Evolutionary conservation across 1,284 basidiomycete genomes (phyloP).

Genomic region (Ganoderma leucocontextum): DNA sequence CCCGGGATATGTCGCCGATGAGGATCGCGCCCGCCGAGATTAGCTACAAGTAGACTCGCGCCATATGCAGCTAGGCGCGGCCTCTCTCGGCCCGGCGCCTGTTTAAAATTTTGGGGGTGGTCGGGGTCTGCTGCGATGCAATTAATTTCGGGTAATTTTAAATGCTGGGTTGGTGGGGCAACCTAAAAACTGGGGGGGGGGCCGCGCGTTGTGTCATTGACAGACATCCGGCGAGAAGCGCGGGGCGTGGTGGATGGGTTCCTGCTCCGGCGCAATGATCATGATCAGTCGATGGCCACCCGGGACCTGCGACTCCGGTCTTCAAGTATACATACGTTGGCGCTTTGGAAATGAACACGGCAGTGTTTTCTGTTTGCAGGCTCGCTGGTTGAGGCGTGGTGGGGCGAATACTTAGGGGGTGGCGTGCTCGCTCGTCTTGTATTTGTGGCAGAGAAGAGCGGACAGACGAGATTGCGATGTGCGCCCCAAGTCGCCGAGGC

Average conservation of each 20-base stretch:
- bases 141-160: slow-evolving; percentile 9
- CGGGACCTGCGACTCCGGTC: slow-evolving; percentile 12
- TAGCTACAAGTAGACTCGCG: slow-evolving; percentile 30
- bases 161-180: neutral
- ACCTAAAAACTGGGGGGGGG: slow-evolving; percentile 17
- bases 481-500: slow-evolving; percentile 17
- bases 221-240: slow-evolving; percentile 31
- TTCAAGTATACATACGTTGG: slow-evolving; percentile 10
- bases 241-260: slow-evolving; percentile 30
- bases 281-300: slow-evolving; percentile 14
- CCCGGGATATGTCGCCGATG: slow-evolving; percentile 30
- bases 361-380: neutral
- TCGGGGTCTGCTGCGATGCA: slow-evolving; percentile 15
- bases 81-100: slow-evolving; percentile 14
- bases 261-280: slow-evolving; percentile 17
- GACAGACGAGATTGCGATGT: slow-evolving; percentile 4
- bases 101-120: slow-evolving; percentile 11
- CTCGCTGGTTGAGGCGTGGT: neutral
- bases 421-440: neutral
- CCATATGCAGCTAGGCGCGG: neutral
- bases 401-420: neutral
- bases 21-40: slow-evolving; percentile 30
- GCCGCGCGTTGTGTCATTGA: slow-evolving; percentile 24
- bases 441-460: neutral
- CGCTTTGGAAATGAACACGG: neutral